Conservation (phyloP, 345 rosid genomes). For the Eucalyptus pauciflora region DNA sequence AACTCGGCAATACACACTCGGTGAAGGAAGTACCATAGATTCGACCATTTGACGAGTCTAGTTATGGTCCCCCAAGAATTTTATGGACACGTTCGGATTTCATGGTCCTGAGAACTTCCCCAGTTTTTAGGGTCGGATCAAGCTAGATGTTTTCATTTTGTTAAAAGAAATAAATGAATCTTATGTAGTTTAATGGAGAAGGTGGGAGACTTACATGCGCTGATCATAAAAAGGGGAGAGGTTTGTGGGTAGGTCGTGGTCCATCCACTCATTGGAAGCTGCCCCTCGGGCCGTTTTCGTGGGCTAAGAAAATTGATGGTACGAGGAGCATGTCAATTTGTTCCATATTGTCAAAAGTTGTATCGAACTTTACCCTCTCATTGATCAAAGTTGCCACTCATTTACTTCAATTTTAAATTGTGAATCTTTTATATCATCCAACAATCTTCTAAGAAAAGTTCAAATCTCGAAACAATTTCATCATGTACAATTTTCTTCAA, state of each 20-base stretch:
- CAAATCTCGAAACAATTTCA: neutral
- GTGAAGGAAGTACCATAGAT: neutral
- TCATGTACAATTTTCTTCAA: neutral
- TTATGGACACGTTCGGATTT: accelerated
- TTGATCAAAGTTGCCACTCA: neutral
- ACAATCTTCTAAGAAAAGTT: neutral
- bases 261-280: neutral
- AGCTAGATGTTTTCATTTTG: neutral
- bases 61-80: too few species aligned
- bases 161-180: neutral
- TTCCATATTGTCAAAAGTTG: too few species aligned
- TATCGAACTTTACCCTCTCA: too few species aligned
- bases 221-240: neutral
- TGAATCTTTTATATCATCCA: neutral
- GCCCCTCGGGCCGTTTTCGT: neutral
- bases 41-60: neutral
- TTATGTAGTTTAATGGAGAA: neutral
- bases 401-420: neutral
- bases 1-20: neutral
- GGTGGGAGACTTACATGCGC: neutral
- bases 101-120: neutral
- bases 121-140: neutral
- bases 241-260: neutral
- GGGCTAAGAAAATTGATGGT: neutral
- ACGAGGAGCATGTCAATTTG: neutral